Evolutionary conservation across 179 eudicot genomes (phyloP), one percentile per base, ranked within the genome.

Genomic region (Silene noctiflora): DNA sequence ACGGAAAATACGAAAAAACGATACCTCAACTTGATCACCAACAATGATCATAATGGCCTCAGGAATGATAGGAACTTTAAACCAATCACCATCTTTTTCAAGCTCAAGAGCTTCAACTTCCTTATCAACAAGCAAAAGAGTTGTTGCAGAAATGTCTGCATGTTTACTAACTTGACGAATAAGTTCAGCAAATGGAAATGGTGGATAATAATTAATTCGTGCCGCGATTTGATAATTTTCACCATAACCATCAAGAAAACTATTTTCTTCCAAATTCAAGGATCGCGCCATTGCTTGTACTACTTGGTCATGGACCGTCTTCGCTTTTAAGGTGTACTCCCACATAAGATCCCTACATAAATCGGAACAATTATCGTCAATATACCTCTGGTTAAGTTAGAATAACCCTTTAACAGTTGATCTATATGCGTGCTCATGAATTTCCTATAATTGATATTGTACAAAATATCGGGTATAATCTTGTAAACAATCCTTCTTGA

Each of bases 41-140:
- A 77, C 72, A 64, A 71, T n/a, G 20, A 77, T 75, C 56, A 77
- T 61, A 19, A 77, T 48, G 19, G 80, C 80, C 13, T 72, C 65
- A 31, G 80, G 80, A 1, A 77, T 72, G 42, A 77, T 64, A 1
- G 76, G 80, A 64, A 77, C 80, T 64, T 77, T 77, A 42, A 62
- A 77, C 80, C 80, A 77, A 29, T 77, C 76, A 17, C 53, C 76
- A 72, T 64, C 72, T 19, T 77, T 77, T 9, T 62, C 65, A 1
- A 77, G 19, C 64, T 77, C 80, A 31, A 77, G 80, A 64, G 80
- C 80, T 63, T 77, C 80, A 0, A 77, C 76, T 3, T 77, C 55
- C 39, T 53, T 64, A 64, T 77, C 80, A 3, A 62, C 63, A 17
- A 77, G 11, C 19, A 77, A 64, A 64, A 77, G 64, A 19, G 80